Evolutionary conservation across 768 basidiomycete genomes (phyloP).

Genomic region (Brasilioporus rufonigricans): DNA sequence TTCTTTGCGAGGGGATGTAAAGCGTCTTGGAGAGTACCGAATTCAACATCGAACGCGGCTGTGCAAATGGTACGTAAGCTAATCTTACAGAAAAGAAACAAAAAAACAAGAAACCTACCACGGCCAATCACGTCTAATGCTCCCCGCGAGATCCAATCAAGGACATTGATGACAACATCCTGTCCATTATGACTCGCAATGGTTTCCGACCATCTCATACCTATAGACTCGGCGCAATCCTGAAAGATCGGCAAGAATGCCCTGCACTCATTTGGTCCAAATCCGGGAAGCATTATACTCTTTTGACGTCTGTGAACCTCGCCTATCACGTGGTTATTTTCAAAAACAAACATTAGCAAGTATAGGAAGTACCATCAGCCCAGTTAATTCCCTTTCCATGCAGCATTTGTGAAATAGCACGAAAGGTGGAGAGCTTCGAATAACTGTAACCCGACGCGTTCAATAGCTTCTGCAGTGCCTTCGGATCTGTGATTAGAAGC

Average conservation of each 20-base stretch:
- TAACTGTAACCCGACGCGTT: not conserved
- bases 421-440: not conserved
- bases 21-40: not conserved
- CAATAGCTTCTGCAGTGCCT: not conserved
- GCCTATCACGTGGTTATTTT: slow-evolving; percentile 15
- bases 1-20: not conserved
- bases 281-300: slow-evolving; percentile 54
- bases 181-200: not conserved
- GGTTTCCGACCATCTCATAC: slow-evolving; percentile 18
- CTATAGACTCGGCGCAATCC: slow-evolving; percentile 27
- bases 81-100: not conserved
- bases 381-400: slow-evolving; percentile 37
- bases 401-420: slow-evolving; percentile 5
- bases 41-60: not conserved
- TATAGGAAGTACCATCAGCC: slow-evolving; percentile 35
- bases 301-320: slow-evolving; percentile 50
- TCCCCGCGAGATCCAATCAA: slow-evolving; percentile 35
- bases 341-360: slow-evolving; percentile 6
- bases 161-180: slow-evolving; percentile 17
- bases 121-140: slow-evolving; percentile 48
- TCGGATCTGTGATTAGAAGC: not conserved
- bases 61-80: not conserved
- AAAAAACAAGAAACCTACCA: slow-evolving; percentile 31
- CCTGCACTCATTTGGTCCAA: slow-evolving; percentile 48
- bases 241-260: slow-evolving; percentile 50